Percentiles rank a stretch among this genome's conserved stretches.
Evolutionary conservation across 495 filamentous ascomycete species (phyloP).

Genomic region (Lineolata rhizophorae): DNA sequence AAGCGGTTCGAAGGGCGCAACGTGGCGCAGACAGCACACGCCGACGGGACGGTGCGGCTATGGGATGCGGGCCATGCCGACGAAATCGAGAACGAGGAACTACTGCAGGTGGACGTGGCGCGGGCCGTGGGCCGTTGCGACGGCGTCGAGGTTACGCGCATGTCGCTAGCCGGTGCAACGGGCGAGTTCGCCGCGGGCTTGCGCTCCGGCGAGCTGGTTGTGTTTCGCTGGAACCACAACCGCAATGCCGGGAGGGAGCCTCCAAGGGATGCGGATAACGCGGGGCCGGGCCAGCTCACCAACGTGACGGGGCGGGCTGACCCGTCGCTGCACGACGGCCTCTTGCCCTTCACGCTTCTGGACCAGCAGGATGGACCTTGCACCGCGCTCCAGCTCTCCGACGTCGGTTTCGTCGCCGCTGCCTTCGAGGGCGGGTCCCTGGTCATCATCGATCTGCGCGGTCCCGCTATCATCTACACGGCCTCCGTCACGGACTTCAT

Average conservation of each 20-base stretch:
- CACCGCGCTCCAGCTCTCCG: slow-evolving; percentile 57
- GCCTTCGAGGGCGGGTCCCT: slow-evolving; percentile 65
- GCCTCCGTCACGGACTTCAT: slow-evolving; percentile 41
- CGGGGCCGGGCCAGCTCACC: slow-evolving; percentile 33
- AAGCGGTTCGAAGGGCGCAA: slow-evolving; percentile 64
- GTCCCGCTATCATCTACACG: slow-evolving; percentile 68
- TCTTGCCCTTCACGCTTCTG: slow-evolving; percentile 61
- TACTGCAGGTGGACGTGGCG: slow-evolving; percentile 68
- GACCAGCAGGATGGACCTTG: slow-evolving; percentile 63
- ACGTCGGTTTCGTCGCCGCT: slow-evolving; percentile 75
- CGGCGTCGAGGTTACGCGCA: slow-evolving; percentile 51
- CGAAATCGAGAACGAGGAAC: slow-evolving; percentile 68
- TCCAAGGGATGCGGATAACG: slow-evolving; percentile 15
- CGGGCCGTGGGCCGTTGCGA: slow-evolving; percentile 62
- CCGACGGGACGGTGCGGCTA: slow-evolving; percentile 63
- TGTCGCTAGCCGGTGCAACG: slow-evolving; percentile 53
- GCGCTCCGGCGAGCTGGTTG: slow-evolving; percentile 53
- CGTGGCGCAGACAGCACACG: slow-evolving; percentile 61
- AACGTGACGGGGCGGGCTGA: slow-evolving; percentile 55
- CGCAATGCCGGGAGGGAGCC: slow-evolving; percentile 31
- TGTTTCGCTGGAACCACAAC: slow-evolving; percentile 78
- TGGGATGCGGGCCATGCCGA: slow-evolving; percentile 86
- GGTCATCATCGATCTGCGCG: slow-evolving; percentile 65
- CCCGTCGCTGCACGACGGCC: slow-evolving; percentile 55
- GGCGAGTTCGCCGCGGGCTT: slow-evolving; percentile 75